phyloP scores from a whole-genome alignment of 2,329 filamentous ascomycete species.

The Acephala macrosclerotiorum region DNA sequence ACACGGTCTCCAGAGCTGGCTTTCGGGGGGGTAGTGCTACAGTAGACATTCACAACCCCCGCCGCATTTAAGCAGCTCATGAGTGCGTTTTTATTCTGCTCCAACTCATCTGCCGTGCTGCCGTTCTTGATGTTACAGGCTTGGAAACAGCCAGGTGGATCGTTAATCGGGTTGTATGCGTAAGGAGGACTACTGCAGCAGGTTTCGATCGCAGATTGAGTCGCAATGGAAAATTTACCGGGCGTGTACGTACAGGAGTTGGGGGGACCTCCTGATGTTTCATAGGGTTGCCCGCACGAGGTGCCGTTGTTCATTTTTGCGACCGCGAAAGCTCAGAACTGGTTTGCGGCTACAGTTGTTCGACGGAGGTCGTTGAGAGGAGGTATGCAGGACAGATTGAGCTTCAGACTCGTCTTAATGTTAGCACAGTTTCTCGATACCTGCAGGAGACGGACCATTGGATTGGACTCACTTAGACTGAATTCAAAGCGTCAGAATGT shows the following conservation, averaged over 20 bases:
- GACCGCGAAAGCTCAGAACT: neutral
- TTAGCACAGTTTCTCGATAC: conserved; percentile 1
- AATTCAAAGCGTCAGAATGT: conserved; percentile 6
- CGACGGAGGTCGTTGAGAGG: neutral
- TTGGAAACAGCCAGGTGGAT: conserved; percentile 8
- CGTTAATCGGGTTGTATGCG: conserved; percentile 13
- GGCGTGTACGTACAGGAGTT: conserved; percentile 1
- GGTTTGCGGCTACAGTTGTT: neutral
- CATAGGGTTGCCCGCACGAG: conserved; percentile 8
- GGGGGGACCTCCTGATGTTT: conserved; percentile 9
- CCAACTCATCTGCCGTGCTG: conserved; percentile 9
- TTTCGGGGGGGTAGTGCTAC: conserved; percentile 12
- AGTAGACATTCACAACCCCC: conserved; percentile 4
- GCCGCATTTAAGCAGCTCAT: neutral
- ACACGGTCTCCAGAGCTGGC: conserved; percentile 7
- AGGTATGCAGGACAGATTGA: conserved; percentile 6
- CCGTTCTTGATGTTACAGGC: conserved; percentile 10
- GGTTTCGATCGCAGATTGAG: conserved; percentile 9
- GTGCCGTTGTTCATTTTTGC: conserved; percentile 9
- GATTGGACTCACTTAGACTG: conserved; percentile 5
- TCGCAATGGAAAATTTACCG: neutral
- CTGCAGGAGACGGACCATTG: neutral
- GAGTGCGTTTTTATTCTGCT: conserved; percentile 8
- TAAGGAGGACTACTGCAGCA: conserved; percentile 4
- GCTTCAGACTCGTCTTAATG: neutral